phyloP scores from a whole-genome alignment of 148 eudicot species.

The Chenopodium suecicum region DNA sequence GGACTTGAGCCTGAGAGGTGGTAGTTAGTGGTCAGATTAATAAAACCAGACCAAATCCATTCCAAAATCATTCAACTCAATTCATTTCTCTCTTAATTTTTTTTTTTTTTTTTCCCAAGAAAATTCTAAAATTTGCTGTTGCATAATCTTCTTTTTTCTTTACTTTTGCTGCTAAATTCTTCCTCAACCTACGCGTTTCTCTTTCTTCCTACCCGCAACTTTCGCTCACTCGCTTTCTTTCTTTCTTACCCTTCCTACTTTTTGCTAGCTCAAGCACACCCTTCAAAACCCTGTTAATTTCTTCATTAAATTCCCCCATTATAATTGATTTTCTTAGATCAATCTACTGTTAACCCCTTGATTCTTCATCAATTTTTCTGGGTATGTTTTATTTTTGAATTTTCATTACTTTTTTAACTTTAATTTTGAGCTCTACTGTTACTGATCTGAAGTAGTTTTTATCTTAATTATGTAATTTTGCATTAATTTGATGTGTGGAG shows the following conservation, averaged over 20 bases:
- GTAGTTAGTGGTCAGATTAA: not conserved
- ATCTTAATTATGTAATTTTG: not conserved
- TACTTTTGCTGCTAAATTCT: not conserved
- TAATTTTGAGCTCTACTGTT: constrained; percentile 10
- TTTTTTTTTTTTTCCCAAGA: not conserved
- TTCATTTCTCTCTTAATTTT: not conserved
- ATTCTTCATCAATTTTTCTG: constrained; percentile 7
- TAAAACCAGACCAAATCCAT: constrained; percentile 14
- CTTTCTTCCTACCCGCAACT: constrained; percentile 9
- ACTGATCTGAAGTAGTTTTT: constrained; percentile 28
- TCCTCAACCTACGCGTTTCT: constrained; percentile 21
- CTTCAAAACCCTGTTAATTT: constrained; percentile 5
- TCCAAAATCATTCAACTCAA: constrained; percentile 1
- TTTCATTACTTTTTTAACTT: not conserved
- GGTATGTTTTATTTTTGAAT: constrained; percentile 5
- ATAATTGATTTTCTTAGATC: not conserved
- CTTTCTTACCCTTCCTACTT: constrained; percentile 18
- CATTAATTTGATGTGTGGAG: not conserved
- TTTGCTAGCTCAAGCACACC: constrained; percentile 6
- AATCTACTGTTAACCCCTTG: not conserved
- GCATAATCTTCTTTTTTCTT: not conserved
- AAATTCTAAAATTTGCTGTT: not conserved
- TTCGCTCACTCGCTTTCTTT: constrained; percentile 29
- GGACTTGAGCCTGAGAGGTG: no score
- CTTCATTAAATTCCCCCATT: not conserved